phyloP scores from a whole-genome alignment of 257 asterid genomes.

The Jaltomata sinuosa region DNA sequence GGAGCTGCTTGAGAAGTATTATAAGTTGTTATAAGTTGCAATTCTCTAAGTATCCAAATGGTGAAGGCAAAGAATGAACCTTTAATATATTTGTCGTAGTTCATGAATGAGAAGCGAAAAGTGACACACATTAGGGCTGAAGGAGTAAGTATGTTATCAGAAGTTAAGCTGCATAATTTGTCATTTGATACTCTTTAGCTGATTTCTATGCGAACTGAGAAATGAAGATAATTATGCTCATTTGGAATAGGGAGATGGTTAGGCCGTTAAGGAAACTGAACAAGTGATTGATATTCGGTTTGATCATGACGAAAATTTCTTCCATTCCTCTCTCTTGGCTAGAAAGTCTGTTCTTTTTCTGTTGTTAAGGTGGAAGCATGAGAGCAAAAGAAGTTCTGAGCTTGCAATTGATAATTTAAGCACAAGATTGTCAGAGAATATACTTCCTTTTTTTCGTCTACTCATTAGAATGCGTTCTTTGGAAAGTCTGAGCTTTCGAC shows the following conservation, averaged over 20 bases:
- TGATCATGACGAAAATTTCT: not conserved
- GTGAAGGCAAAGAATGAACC: not conserved
- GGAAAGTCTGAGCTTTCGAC: not conserved
- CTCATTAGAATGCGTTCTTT: not conserved
- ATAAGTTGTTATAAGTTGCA: not conserved
- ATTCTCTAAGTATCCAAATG: not conserved
- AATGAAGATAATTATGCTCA: not conserved
- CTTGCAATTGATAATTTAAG: not conserved
- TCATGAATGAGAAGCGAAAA: not conserved
- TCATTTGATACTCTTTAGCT: not conserved
- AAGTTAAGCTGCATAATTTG: not conserved
- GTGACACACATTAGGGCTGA: not conserved
- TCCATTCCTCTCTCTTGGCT: not conserved
- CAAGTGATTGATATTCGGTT: not conserved
- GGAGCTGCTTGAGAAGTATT: not conserved
- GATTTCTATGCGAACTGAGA: not conserved
- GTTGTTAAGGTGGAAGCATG: not conserved
- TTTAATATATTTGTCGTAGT: not conserved
- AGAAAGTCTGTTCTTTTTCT: not conserved
- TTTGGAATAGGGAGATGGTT: not conserved
- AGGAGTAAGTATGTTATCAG: not conserved
- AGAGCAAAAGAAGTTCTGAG: not conserved
- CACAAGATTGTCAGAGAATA: not conserved
- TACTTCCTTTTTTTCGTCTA: not conserved
- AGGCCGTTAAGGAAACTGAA: too few species aligned